Base-by-base conservation (phyloP, 305 asterid genomes). In the Fraxinus albicans region DNA sequence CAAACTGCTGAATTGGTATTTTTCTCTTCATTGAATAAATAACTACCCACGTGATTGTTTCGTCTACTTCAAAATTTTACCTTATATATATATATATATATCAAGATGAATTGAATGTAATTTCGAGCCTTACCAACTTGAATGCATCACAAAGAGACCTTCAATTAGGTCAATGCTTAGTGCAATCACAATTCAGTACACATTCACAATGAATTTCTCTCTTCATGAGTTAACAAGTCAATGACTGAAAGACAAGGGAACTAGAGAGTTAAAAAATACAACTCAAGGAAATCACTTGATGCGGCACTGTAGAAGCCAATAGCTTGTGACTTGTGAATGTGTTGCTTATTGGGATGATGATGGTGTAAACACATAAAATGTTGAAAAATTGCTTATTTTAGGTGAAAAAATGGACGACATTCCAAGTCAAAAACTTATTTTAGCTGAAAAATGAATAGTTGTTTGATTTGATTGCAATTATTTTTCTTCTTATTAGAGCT, bases 1-100 rank as follows among this genome's bases (percentile, higher is more conserved):
- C 99, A 94, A 89, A 94, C 98, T 73, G 94, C 99, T 44, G 98
- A 96, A 83, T 87, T 96, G 84, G 98, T 96, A 89, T 85, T 69
- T 40, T 38, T 33, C 42, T 84, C 38, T 77, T 73, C 29, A 33
- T 44, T 15, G 29, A 8, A 27, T 21, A 6, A 23, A 63, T 23
- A 63, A 63, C 6, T 25, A 63, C 17, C 31, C 73, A 55, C 3
- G 67, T 6, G 10, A 55, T 55, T n/a, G 67, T 17, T 55, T n/a
- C 8, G 25, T 53, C 63, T 4, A 53, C 63, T 53, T 53, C 7
- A 17, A 53, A 53, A 53, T 6, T 5, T 53, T 4, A 15, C 2
- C 19, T 53, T 50, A 25, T 25, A 25, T 50, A 47, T 33, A 25
- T 33, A 2, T 33, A 33, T 33, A 33, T 33, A 33, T 33, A 53